Evolutionary conservation across 176 grass and related monocot species (phyloP).

Genomic region (Aegilops tauschii): DNA sequence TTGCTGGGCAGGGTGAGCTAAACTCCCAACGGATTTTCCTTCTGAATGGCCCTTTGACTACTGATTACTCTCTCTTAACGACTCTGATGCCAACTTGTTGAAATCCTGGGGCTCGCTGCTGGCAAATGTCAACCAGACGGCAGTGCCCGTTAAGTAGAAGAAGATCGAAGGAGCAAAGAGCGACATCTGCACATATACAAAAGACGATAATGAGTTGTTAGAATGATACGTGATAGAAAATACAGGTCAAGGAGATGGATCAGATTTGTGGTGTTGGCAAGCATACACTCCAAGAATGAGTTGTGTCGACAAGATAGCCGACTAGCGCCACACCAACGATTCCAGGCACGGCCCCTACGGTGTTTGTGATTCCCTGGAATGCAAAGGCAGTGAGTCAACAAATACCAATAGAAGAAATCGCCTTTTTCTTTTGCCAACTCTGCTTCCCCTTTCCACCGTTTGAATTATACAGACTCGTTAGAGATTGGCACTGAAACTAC

Average conservation of each 20-base stretch:
- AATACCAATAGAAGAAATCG: neutral
- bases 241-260: neutral
- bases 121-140: conserved; percentile 78
- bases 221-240: neutral
- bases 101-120: conserved; percentile 88
- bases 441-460: neutral
- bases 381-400: conserved; percentile 16
- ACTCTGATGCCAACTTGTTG: conserved; percentile 22
- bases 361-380: conserved; percentile 91
- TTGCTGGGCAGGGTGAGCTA: neutral
- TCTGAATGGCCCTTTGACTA: neutral
- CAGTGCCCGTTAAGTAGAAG: conserved; percentile 92
- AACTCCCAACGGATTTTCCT: neutral
- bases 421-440: neutral
- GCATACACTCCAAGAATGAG: conserved; percentile 98
- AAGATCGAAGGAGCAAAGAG: conserved; percentile 93
- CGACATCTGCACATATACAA: conserved; percentile 60
- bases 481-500: neutral
- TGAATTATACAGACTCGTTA: neutral
- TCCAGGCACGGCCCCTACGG: conserved; percentile 81
- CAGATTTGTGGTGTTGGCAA: conserved; percentile 3
- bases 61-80: neutral
- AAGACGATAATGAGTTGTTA: neutral
- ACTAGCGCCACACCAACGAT: conserved; percentile 79
- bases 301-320: conserved; percentile 87